These are phyloP conservation scores for Pichia sp. DNA, from an alignment of 1,139 yeast genomes.

Conservation along the genomic window DNA sequence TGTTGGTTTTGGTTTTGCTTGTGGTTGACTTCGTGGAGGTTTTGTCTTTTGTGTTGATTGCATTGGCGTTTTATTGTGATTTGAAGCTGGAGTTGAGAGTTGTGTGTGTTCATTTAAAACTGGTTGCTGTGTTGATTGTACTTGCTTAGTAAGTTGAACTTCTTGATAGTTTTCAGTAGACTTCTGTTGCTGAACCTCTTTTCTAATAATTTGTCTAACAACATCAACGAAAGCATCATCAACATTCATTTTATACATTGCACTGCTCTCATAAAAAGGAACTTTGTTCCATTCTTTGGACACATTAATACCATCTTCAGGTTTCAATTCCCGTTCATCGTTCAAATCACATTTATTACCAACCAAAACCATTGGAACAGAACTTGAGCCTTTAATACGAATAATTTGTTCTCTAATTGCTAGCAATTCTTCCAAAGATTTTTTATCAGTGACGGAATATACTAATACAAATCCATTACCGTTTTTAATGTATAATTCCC, in stretches of 20 bases:
- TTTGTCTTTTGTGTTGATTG: neutral
- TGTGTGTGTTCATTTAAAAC: neutral
- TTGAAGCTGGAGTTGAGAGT: neutral
- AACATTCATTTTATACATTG: constrained; percentile 88
- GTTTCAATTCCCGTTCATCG: constrained; percentile 73
- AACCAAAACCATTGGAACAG: constrained; percentile 66
- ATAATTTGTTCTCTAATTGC: constrained; percentile 78
- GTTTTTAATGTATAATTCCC: constrained; percentile 90
- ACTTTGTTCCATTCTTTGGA: constrained; percentile 67
- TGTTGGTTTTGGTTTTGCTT: neutral
- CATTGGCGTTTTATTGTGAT: neutral
- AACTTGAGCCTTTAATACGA: constrained; percentile 74
- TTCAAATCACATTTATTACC: constrained; percentile 79
- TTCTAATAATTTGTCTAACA: constrained; percentile 68
- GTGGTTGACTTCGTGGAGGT: neutral
- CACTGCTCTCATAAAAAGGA: constrained; percentile 86
- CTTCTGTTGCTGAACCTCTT: constrained; percentile 42
- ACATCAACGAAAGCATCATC: constrained; percentile 69
- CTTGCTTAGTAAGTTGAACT: neutral
- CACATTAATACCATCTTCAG: constrained; percentile 73
- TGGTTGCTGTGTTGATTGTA: neutral
- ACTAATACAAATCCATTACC: constrained; percentile 88
- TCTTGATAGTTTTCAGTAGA: neutral
- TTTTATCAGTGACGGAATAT: constrained; percentile 74
- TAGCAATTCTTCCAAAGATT: constrained; percentile 72